Evolutionary conservation across 1,284 basidiomycete genomes (phyloP).

Genomic region (Trichosporon inkin): DNA sequence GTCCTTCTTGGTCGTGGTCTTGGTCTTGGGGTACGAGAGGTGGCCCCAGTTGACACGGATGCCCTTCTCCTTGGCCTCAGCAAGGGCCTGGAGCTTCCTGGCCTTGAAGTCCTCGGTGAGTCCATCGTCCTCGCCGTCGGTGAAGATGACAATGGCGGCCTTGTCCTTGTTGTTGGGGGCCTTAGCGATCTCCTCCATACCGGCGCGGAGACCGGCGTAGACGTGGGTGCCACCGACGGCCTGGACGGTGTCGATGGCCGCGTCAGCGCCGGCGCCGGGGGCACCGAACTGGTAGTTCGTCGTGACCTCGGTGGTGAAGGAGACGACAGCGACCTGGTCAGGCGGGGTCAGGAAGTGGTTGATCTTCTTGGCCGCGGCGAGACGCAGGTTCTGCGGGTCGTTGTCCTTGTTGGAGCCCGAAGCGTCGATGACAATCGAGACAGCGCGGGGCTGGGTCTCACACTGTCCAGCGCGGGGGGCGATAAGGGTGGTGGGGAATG

Average conservation of each 20-base stretch:
- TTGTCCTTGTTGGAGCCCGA: constrained; percentile 11
- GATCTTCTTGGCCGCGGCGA: constrained; percentile 3
- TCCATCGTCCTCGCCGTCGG: constrained; percentile 7
- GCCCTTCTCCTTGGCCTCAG: constrained; percentile 8
- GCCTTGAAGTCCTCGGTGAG: background rate
- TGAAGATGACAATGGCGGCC: constrained; percentile 8
- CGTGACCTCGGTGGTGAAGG: background rate
- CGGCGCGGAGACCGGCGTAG: background rate
- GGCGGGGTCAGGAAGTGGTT: constrained; percentile 3
- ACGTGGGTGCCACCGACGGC: constrained; percentile 5
- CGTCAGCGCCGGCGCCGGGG: background rate
- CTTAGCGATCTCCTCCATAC: background rate
- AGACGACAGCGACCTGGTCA: constrained; percentile 5
- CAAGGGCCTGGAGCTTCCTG: background rate
- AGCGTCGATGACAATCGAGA: constrained; percentile 11
- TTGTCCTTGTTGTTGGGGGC: background rate
- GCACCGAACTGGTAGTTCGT: constrained; percentile 6
- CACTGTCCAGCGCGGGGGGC: background rate
- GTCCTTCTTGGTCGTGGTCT: background rate
- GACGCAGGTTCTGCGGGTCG: constrained; percentile 13
- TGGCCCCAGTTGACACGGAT: constrained; percentile 12
- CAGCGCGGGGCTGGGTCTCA: constrained; percentile 3
- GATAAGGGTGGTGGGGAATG: background rate
- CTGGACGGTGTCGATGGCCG: background rate
- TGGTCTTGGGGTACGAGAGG: constrained; percentile 4